Percentiles rank a stretch among this genome's conserved stretches.
These are phyloP conservation scores for Nakaseomyces kungkrabaensis DNA, from an alignment of 1,139 yeast species.

Conservation along the genomic window DNA sequence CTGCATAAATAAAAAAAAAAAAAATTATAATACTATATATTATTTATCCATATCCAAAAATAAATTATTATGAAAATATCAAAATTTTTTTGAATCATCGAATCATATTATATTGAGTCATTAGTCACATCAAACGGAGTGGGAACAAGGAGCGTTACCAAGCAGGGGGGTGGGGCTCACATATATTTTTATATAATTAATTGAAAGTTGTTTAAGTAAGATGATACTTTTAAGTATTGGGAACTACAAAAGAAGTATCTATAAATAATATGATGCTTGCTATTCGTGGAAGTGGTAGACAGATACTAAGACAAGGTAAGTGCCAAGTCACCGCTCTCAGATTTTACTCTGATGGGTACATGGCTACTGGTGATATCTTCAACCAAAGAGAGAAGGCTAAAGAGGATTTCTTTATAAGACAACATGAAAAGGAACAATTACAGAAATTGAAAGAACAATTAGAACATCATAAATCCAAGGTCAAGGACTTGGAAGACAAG, in stretches of 20 bases:
- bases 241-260: too few species aligned
- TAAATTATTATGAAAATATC: too few species aligned
- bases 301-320: neutral
- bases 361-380: conserved; percentile 25
- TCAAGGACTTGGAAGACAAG: conserved; percentile 31
- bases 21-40: neutral
- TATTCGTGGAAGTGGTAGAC: neutral
- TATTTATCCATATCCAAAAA: neutral
- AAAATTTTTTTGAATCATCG: too few species aligned
- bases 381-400: conserved; percentile 61
- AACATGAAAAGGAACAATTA: conserved; percentile 56
- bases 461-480: conserved; percentile 40
- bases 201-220: too few species aligned
- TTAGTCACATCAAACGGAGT: neutral
- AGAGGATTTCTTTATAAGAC: conserved; percentile 54
- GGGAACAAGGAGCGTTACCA: neutral
- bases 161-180: neutral
- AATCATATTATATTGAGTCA: neutral
- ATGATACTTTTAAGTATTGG: too few species aligned
- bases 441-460: conserved; percentile 42
- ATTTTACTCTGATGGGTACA: conserved; percentile 1
- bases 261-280: neutral
- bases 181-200: neutral
- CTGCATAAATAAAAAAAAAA: neutral
- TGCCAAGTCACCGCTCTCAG: neutral